Base-by-base conservation (phyloP, 2,329 filamentous ascomycete species). In the Fusarium sp. region DNA sequence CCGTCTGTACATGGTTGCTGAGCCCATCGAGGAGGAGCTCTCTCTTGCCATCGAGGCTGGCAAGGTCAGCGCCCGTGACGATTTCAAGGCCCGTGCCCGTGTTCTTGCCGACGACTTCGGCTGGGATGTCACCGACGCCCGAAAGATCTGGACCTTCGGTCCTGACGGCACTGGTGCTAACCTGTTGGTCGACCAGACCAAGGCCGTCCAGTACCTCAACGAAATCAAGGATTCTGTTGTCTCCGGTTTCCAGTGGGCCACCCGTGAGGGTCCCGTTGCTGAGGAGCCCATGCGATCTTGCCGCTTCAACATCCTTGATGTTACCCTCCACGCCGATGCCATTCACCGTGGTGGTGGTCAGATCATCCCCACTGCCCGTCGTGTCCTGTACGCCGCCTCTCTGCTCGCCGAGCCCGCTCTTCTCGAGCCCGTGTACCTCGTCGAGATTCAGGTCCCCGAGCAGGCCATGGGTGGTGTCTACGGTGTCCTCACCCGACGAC, bases 141-240 rank as follows among this genome's bases (percentile, higher is more conserved):
- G 97, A 87, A 99, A 99, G 93, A 99, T 99, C 84, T 99, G 96
- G 96, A 97, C 93, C 83, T 99, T 99, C 86, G 96, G 96, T 85
- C 96, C 96, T 78, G 96, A 99, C 84, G 97, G 94, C 82, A 96
- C 88, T 80, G 96, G 96, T 84, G 92, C 96, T 89, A 99, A 99
- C 91, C 87, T 99, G 89, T 88, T 99, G 77, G 91, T 99, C 80
- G 96, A 99, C 86, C 96, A 98, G 92, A 98, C 95, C 89, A 99
- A 98, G 93, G 96, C 96, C 77, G 96, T 99, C 75, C 96, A 99
- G 89, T 99, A 98, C 91, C 90, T 99, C 80, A 96, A 93, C 88
- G 96, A 99, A 93, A 99, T 99, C 91, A 99, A 99, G 93, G 96
- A 99, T 82, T 98, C 95, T 68, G 92, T 98, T 77, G 94, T 98